Evolutionary conservation across 495 filamentous ascomycete genomes (phyloP), one percentile per base, ranked within the genome.

Genomic region (Xylaria palmicola): DNA sequence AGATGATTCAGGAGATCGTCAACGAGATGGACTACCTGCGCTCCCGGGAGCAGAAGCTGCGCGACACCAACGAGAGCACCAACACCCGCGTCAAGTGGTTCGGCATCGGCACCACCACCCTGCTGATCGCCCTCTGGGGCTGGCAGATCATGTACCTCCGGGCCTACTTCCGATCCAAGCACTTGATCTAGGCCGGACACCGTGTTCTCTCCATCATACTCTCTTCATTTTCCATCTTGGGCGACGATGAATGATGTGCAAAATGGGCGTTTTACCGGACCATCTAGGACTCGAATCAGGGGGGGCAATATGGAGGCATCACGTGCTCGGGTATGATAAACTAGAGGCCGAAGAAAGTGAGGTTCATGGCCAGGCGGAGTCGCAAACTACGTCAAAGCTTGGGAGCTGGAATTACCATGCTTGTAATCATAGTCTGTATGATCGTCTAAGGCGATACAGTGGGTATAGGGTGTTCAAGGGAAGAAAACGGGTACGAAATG

Each of bases 41-140:
- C 56, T 72, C 77, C 7, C 84, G 94, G 66, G 94, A 98, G 82
- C 93, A 97, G 84, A 94, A 90, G 77, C 86, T 98, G 56, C 83
- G 94, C 68, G 94, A 98, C 80, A 98, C 94, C 66, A 98, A 98
- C 76, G 94, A 98, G 86, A 97, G 93, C 81, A 98, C 94, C 56
- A 98, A 98, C 79, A 93, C 92, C 76, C 85, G 94, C 57, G 94
- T 98, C 56, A 98, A 98, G 79, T 98, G 91, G 91, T 98, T 98
- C 75, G 93, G 92, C 1, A 90, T 97, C 74, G 86, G 87, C 39
- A 97, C 94, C 22, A 98, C 97, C 82, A 90, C 90, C 41, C 91
- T 97, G 83, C 81, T 98, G 64, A 83, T 97, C 59, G 90, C 84
- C 24, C 80, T 98, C 63, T 96, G 94, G 67, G 92, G 83, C 41